Conservation (phyloP, 2,329 filamentous ascomycete species). For the Fusarium oxysporum region DNA sequence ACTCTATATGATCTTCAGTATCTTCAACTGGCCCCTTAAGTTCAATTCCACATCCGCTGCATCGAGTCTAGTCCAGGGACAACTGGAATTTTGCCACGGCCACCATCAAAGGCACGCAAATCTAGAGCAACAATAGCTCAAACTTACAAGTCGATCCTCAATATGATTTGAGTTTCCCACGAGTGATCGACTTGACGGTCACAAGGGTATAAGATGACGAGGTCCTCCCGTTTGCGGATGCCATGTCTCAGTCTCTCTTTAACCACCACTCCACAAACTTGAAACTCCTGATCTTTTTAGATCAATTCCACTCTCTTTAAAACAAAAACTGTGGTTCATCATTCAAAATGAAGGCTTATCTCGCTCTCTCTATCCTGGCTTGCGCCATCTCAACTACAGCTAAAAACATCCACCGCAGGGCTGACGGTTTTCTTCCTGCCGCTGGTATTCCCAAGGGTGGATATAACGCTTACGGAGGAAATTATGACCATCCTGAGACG, state of each 20-base stretch:
- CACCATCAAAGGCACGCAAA: not conserved
- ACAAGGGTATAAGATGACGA: conserved; percentile 22
- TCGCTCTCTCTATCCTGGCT: conserved; percentile 26
- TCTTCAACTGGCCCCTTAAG: not conserved
- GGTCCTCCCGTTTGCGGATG: not conserved
- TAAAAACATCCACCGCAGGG: conserved; percentile 15
- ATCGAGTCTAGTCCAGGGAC: conserved; percentile 30
- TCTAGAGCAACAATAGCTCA: conserved; percentile 24
- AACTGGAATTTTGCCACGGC: conserved; percentile 32
- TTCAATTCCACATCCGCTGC: conserved; percentile 3
- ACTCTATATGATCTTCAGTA: accelerated
- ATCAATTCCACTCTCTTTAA: conserved; percentile 25
- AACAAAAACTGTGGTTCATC: not conserved
- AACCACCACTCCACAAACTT: conserved; percentile 13
- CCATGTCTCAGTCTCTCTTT: conserved; percentile 25
- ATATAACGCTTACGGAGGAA: conserved; percentile 29
- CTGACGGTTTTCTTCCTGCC: conserved; percentile 10
- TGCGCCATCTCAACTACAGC: conserved; percentile 29
- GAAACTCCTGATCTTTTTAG: conserved; percentile 13
- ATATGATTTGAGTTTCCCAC: not conserved
- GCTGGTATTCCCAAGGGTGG: conserved; percentile 24
- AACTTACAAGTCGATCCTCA: not conserved
- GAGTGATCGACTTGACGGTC: too few relatives aligned
- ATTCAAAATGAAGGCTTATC: conserved; percentile 24
- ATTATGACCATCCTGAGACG: conserved; percentile 31